phyloP scores from a whole-genome alignment of 257 asterid genomes.

The Salvia hispanica region DNA sequence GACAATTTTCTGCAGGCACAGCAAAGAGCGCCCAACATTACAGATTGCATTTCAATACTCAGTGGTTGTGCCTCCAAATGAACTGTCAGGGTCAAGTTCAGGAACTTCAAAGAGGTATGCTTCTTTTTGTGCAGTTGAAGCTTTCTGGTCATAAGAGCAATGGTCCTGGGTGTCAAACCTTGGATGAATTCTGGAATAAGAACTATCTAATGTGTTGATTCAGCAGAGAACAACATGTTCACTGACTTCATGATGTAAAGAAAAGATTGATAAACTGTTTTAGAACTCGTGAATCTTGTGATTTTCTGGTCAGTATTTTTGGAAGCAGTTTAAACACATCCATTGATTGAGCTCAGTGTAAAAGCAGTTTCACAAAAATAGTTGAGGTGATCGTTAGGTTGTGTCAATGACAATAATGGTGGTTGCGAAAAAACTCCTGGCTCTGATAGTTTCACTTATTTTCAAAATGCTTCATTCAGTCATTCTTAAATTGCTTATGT shows the following conservation, averaged over 20 bases:
- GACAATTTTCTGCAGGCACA: slow-evolving; percentile 58
- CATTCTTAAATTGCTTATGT: not conserved
- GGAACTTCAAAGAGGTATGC: slow-evolving; percentile 64
- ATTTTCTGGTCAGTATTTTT: slow-evolving; percentile 5
- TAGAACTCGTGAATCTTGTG: slow-evolving; percentile 6
- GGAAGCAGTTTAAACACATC: not conserved
- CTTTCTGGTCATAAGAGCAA: slow-evolving; percentile 23
- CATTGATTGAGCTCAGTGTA: not conserved
- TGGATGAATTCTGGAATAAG: slow-evolving; percentile 6
- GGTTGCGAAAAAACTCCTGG: slow-evolving; percentile 2
- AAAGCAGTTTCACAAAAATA: not conserved
- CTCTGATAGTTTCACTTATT: not conserved
- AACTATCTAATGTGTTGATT: not conserved
- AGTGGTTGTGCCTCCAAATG: slow-evolving; percentile 84
- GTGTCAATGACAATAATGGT: slow-evolving; percentile 8
- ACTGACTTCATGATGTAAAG: not conserved
- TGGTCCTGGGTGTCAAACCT: slow-evolving; percentile 25
- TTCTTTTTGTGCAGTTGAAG: slow-evolving; percentile 32
- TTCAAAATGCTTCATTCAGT: not conserved
- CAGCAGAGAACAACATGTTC: not conserved
- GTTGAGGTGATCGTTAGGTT: not conserved
- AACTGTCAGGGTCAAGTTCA: slow-evolving; percentile 53
- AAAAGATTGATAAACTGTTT: slow-evolving; percentile 10
- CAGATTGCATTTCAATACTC: slow-evolving; percentile 98
- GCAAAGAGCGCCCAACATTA: slow-evolving; percentile 80